Evolutionary conservation across 257 asterid species (phyloP).

Genomic region (Thymus mandschuricus): DNA sequence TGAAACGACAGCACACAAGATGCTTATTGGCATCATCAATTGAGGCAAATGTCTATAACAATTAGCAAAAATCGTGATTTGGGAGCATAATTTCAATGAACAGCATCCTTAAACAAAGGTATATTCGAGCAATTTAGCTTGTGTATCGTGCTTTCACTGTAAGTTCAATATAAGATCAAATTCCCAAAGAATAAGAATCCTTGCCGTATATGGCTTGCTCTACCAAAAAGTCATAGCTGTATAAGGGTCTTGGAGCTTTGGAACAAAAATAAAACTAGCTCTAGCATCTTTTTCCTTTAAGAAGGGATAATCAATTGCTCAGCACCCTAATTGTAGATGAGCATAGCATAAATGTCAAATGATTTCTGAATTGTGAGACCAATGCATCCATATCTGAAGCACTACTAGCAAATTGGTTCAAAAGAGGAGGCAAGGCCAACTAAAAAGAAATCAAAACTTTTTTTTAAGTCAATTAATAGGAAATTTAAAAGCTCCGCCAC

Average conservation of each 20-base stretch:
- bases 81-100: constrained; percentile 4
- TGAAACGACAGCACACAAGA: constrained; percentile 4
- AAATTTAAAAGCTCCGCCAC: no score
- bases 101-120: not conserved
- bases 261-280: not conserved
- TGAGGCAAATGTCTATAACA: not conserved
- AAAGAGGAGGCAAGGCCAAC: constrained; percentile 1
- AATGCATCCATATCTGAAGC: not conserved
- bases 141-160: not conserved
- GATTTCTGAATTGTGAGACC: not conserved
- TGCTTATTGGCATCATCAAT: not conserved
- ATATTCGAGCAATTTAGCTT: not conserved
- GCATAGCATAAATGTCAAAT: not conserved
- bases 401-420: not conserved
- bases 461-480: no score
- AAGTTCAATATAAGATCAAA: not conserved
- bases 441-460: not conserved
- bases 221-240: not conserved
- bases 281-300: not conserved
- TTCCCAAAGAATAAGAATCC: not conserved
- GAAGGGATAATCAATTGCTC: not conserved
- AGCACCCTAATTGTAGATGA: not conserved
- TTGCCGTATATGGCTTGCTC: not conserved
- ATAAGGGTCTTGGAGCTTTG: not conserved
- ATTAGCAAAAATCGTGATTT: not conserved